phyloP scores from a whole-genome alignment of 164 flowering plant species.

The Akebia trifoliata region DNA sequence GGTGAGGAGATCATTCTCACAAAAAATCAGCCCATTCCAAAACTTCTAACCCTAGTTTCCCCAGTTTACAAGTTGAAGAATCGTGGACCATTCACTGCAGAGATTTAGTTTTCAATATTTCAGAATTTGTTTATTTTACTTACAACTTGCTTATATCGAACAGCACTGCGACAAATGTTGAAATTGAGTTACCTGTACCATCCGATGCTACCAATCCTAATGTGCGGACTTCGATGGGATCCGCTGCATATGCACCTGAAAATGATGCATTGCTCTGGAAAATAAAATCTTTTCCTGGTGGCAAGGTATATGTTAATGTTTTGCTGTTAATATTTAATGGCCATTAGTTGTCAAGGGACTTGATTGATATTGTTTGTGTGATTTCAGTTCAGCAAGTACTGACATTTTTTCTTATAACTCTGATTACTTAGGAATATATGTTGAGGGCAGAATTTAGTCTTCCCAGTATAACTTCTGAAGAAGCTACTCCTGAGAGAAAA shows the following conservation, averaged over 20 bases:
- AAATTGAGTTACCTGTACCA: slow-evolving; percentile 83
- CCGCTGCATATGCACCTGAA: slow-evolving; percentile 96
- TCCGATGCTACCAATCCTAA: slow-evolving; percentile 88
- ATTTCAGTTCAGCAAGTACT: too few species aligned
- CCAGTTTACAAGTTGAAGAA: too few species aligned
- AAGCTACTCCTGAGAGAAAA: slow-evolving; percentile 77
- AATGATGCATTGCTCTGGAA: slow-evolving; percentile 87
- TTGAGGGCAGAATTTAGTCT: slow-evolving; percentile 89
- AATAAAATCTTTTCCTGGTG: slow-evolving; percentile 95
- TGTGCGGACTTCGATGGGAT: slow-evolving; percentile 91
- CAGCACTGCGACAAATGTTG: slow-evolving; percentile 97
- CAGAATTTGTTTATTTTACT: slow-evolving; percentile 3
- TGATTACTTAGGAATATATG: slow-evolving; percentile 79
- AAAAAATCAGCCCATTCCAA: too few species aligned
- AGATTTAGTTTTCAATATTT: too few species aligned
- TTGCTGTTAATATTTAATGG: too few species aligned
- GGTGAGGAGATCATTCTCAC: too few species aligned
- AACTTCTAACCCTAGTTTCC: too few species aligned
- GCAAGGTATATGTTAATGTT: slow-evolving; percentile 65
- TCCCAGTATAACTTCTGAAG: slow-evolving; percentile 88
- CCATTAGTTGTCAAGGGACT: too few species aligned
- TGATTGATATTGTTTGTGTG: too few species aligned
- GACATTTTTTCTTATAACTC: too few species aligned
- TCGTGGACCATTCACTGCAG: too few species aligned
- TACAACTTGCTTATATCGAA: slow-evolving; percentile 11